These are phyloP conservation scores for Paspalum notatum DNA, from an alignment of 176 grass and related monocot genomes.

Conservation along the genomic window DNA sequence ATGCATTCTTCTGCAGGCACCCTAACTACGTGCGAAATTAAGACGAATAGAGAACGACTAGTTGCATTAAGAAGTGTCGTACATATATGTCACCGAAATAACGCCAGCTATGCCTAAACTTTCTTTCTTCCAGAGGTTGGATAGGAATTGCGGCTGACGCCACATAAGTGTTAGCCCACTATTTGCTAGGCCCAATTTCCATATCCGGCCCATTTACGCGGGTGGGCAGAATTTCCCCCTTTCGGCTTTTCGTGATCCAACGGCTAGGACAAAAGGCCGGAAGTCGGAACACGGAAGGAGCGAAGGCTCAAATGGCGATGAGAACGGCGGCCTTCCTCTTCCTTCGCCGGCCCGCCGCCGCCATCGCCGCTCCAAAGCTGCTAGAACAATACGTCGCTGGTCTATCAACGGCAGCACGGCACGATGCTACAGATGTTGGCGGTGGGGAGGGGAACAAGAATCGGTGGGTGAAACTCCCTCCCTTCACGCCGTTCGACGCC, in stretches of 20 bases:
- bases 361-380: constrained; percentile 21
- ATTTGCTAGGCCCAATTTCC: neutral
- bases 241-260: constrained; percentile 6
- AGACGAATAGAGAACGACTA: too few relatives aligned
- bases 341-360: constrained; percentile 32
- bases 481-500: constrained; percentile 61
- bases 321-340: constrained; percentile 49
- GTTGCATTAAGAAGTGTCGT: too few relatives aligned
- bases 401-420: constrained; percentile 29
- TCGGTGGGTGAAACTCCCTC: constrained; percentile 70
- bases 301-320: constrained; percentile 14
- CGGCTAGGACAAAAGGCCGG: neutral
- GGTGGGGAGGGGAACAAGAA: constrained; percentile 38
- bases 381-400: neutral
- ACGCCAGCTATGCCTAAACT: too few relatives aligned
- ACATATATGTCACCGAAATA: too few relatives aligned
- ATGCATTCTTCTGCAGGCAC: too few relatives aligned
- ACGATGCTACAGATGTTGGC: neutral
- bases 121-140: too few relatives aligned
- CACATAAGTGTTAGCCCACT: too few relatives aligned
- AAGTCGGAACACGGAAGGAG: neutral
- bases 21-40: too few relatives aligned
- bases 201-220: neutral
- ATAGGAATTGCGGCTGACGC: too few relatives aligned
- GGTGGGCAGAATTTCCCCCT: neutral